Evolutionary conservation across 164 flowering plant species (phyloP), one percentile per base, ranked within the genome.

Genomic region (Nymphaea colorata): DNA sequence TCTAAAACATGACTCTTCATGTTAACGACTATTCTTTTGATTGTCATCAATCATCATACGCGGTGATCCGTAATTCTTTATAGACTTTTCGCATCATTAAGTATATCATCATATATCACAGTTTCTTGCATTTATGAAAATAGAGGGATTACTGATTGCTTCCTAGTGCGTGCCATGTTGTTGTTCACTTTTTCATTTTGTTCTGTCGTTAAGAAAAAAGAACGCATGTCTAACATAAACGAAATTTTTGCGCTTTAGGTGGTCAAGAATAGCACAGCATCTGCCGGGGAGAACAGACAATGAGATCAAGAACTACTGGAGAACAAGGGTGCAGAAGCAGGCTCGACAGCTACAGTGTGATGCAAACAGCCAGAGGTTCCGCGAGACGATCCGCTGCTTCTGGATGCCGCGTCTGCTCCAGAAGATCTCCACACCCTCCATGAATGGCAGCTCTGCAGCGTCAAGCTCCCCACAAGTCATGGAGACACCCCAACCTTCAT

Each of bases 241-340:
- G 16, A 55, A 55, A 8, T 1, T 61, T 17, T 61, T 61, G 7
- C 5, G 25, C 16, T 69, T 4, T 70, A 91, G 97, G 80, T 91
- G 97, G 97, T 91, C 97, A 4, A 87, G 82, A 75, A 91, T 91
- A 68, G 97, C 97, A 8, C 85, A 83, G 64, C 81, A 86, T 63
- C 73, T 91, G 55, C 97, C 97, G 41, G 97, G 97, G 69, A 81
- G 97, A 74, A 91, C 97, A 12, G 97, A 91, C 44, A 91, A 91
- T 64, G 97, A 89, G 62, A 91, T 91, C 62, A 91, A 91, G 79
- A 91, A 91, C 70, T 91, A 87, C 66, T 91, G 97, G 97, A 79
- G 97, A 77, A 91, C 97, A 16, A 69, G 89, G 67, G 85, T 89
- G 65, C 91, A 87, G 45, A 91, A 86, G 71, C 91, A 89, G 71